Conservation (phyloP, 106 monocot genomes). For the Vanilla planifolia region DNA sequence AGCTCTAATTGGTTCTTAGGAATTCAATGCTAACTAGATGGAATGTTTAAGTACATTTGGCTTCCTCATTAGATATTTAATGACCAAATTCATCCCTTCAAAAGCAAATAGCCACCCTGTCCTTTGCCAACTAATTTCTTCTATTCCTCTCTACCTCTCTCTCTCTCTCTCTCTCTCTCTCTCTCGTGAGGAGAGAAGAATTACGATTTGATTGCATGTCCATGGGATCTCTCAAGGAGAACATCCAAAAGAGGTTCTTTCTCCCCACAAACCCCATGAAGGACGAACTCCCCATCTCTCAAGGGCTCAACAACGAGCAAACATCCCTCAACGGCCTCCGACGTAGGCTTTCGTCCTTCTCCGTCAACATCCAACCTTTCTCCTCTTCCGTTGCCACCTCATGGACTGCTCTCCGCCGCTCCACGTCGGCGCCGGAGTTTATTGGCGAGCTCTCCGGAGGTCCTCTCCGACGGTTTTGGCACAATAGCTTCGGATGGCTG, state of each 20-base stretch:
- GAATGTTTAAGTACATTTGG: too few relatives aligned
- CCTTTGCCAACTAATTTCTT: too few relatives aligned
- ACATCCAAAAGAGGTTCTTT: slow-evolving; percentile 49
- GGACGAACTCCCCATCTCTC: slow-evolving; percentile 54
- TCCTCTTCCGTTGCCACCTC: slow-evolving; percentile 39
- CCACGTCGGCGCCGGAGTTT: slow-evolving; percentile 66
- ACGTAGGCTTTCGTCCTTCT: slow-evolving; percentile 69
- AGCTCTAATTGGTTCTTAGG: too few relatives aligned
- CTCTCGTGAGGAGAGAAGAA: too few relatives aligned
- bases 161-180: too few relatives aligned
- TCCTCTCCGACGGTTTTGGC: slow-evolving; percentile 65
- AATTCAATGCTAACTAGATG: too few relatives aligned
- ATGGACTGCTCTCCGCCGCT: slow-evolving; percentile 45
- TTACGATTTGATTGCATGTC: too few relatives aligned
- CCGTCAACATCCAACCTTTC: slow-evolving; percentile 46
- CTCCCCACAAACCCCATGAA: slow-evolving; percentile 51
- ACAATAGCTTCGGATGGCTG: slow-evolving; percentile 55
- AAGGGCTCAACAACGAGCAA: slow-evolving; percentile 2
- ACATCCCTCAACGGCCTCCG: slow-evolving; percentile 38
- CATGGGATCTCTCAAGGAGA: slow-evolving; percentile 45
- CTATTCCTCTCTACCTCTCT: too few relatives aligned
- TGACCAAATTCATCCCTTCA: too few relatives aligned
- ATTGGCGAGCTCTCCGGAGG: slow-evolving; percentile 42
- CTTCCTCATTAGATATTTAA: too few relatives aligned
- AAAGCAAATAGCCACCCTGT: too few relatives aligned